Base-by-base conservation (phyloP, 1,139 yeast genomes). In the Diutina catenulata region DNA sequence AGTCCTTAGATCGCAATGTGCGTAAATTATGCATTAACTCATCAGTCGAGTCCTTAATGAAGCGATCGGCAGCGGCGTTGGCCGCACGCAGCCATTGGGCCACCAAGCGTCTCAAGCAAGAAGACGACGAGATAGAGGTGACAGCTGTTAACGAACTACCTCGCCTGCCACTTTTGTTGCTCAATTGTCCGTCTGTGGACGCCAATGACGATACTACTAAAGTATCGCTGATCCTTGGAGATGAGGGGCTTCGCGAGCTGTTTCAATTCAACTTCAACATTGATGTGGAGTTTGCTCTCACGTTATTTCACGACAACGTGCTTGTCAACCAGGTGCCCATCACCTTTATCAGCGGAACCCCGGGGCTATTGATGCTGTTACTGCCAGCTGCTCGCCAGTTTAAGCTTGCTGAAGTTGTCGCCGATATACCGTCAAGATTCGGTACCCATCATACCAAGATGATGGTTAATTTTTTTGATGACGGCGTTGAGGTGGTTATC, bases 371-470 rank as follows among this genome's bases (percentile, higher is more conserved):
- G n/a, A 15, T 7, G 13, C 11, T 15, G 15, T 14, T 33, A 6
- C 20, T 26, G 5, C 27, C 16, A 11, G 33, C 18, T 19, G 33
- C 33, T 3, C 18, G 19, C 10, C 35, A 45, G 20, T 60, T 51
- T 38, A 58, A 62, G 38, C 43, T 63, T 3, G 39, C 44, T 3
- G 61, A 64, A 39, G 50, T 64, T 1, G 44, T 52, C 1, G 70
- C 67, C 0, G 45, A 48, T 13, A 43, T 65, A 4, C 64, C 68
- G 1, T 50, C 49, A 36, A 41, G 59, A 25, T 68, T 55, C 35
- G 73, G 67, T 4, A 66, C 79, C 2, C 87, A 80, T 49, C 87
- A 80, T 50, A 66, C 82, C 2, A 80, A 80, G 48, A 60, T 79
- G 71, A 74, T 79, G 67, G 56, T 80, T 13, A 77, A 77, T 48